Conservation (phyloP, 306 rosid species). For the Urtica urens region DNA sequence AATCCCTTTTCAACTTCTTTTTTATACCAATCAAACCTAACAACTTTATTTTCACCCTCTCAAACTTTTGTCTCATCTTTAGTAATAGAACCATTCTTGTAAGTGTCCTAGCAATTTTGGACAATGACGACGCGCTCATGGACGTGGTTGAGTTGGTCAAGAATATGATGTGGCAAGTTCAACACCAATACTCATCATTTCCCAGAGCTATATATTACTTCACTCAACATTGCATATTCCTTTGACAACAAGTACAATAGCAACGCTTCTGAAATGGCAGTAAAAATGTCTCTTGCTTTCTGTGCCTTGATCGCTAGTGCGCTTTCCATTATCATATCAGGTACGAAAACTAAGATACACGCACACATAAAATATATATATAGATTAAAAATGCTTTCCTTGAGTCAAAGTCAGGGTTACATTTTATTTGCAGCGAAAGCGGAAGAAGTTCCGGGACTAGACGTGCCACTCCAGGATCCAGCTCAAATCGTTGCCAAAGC, state of each 20-base stretch:
- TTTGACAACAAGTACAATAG: not conserved
- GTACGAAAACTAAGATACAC: slow-evolving; percentile 14
- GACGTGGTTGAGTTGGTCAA: not conserved
- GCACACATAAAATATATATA: not conserved
- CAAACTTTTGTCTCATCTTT: slow-evolving; percentile 3
- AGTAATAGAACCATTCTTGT: slow-evolving; percentile 1
- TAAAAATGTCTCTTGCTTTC: slow-evolving; percentile 11
- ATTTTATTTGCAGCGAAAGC: slow-evolving; percentile 32
- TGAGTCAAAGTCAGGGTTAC: not conserved
- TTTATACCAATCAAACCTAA: slow-evolving; percentile 14
- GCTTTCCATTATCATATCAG: slow-evolving; percentile 27
- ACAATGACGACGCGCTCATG: slow-evolving; percentile 1
- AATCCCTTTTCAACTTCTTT: slow-evolving; percentile 6
- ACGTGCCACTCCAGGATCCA: slow-evolving; percentile 29
- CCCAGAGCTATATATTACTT: not conserved
- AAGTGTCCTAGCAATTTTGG: slow-evolving; percentile 3
- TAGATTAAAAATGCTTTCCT: not conserved
- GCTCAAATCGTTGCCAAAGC: slow-evolving; percentile 59
- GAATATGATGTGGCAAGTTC: not conserved
- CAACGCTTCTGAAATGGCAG: slow-evolving; percentile 35
- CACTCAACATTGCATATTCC: not conserved
- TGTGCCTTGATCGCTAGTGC: slow-evolving; percentile 26
- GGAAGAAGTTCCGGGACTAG: slow-evolving; percentile 20
- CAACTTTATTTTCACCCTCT: slow-evolving; percentile 16
- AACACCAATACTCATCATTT: slow-evolving; percentile 8